These are phyloP conservation scores for Boechera divaricarpa DNA, from an alignment of 345 rosid species.

Conservation along the genomic window DNA sequence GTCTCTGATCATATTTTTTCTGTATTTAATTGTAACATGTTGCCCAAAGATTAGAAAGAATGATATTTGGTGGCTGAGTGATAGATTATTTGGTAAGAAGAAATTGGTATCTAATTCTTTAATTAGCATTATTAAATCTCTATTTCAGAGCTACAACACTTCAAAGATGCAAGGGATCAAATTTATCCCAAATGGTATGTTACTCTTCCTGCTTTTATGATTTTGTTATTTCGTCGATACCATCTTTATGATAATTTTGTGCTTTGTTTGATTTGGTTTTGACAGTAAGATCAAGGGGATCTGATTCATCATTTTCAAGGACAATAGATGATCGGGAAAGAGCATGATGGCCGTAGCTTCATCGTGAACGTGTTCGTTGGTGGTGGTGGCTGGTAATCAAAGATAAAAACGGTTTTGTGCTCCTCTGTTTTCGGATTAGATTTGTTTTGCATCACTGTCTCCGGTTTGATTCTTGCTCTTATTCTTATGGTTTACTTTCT, in stretches of 20 bases:
- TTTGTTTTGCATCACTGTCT: background rate
- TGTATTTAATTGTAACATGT: constrained; percentile 1
- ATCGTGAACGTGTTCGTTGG: no score
- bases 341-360: background rate
- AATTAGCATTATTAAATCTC: background rate
- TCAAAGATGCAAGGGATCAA: background rate
- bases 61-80: no score
- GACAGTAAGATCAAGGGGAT: no score
- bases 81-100: no score
- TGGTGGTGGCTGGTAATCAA: background rate
- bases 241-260: no score
- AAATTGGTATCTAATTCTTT: background rate
- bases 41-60: no score
- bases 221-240: no score
- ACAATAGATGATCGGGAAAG: background rate
- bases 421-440: background rate
- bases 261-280: no score
- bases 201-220: no score
- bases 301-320: no score
- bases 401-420: background rate
- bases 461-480: background rate
- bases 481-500: background rate
- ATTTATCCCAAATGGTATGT: no score
- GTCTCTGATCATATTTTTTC: constrained; percentile 27
- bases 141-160: background rate